Conservation (phyloP, 208 protist genomes). For the Leishmania martiniquensis region DNA sequence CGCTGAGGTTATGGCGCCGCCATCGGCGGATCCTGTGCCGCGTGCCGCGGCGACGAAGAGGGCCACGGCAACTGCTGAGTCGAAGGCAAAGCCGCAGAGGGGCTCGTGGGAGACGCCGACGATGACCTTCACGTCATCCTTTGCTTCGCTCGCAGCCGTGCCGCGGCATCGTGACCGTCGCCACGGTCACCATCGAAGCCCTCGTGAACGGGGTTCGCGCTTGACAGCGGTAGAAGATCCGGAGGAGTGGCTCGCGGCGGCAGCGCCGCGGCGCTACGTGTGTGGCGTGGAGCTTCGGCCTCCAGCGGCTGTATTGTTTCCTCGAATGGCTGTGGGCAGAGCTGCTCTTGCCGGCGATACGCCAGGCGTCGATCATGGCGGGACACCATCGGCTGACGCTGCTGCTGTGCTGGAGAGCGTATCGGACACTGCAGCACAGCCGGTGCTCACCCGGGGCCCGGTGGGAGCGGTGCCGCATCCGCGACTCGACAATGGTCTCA, state of each 20-base stretch:
- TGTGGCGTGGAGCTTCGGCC: conserved; percentile 9
- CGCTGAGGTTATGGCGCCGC: conserved; percentile 16
- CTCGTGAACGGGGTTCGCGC: background rate
- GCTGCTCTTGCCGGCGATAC: background rate
- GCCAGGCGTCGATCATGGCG: background rate
- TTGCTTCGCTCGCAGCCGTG: background rate
- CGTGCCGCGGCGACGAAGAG: background rate
- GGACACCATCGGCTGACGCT: background rate
- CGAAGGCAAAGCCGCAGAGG: background rate
- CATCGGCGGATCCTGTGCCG: background rate
- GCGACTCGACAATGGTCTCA: background rate
- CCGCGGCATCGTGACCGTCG: background rate
- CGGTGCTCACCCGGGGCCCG: conserved; percentile 18
- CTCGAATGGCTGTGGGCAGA: background rate
- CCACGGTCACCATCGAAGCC: background rate
- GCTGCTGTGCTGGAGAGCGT: background rate
- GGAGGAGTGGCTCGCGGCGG: conserved; percentile 7
- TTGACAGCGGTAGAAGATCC: conserved; percentile 1
- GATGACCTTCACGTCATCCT: background rate
- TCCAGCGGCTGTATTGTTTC: conserved; percentile 8
- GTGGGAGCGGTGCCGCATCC: conserved; percentile 26
- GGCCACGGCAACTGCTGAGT: background rate
- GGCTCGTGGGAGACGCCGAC: background rate
- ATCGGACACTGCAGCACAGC: background rate
- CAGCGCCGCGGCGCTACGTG: conserved; percentile 6